phyloP scores from a whole-genome alignment of 1,284 basidiomycete species.

The Cryptococcus sp. region DNA sequence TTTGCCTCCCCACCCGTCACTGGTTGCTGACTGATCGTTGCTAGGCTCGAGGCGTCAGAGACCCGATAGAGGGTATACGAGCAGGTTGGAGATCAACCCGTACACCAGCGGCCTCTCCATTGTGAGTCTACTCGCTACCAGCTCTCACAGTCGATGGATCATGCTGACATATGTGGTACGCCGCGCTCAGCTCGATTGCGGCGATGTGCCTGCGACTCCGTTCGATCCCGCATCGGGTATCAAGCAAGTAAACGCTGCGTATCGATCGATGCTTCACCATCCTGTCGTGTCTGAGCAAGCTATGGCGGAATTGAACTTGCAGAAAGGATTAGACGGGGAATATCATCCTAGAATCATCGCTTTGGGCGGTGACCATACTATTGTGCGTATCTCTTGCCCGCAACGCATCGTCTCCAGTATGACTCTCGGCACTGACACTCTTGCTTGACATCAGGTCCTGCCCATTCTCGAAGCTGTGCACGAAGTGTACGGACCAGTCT shows the following conservation, averaged over 20 bases:
- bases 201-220: constrained; percentile 53
- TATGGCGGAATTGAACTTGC: constrained; percentile 28
- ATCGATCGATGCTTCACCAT: constrained; percentile 34
- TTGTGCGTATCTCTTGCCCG: constrained; percentile 22
- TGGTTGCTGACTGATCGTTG: background rate
- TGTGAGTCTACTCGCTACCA: constrained; percentile 18
- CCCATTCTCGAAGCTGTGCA: constrained; percentile 53
- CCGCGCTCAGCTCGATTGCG: constrained; percentile 48
- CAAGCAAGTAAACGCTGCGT: constrained; percentile 52
- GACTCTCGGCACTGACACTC: background rate
- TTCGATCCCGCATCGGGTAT: constrained; percentile 54
- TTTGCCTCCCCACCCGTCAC: background rate
- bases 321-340: constrained; percentile 42
- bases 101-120: constrained; percentile 31
- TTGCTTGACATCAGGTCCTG: constrained; percentile 46
- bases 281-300: constrained; percentile 25
- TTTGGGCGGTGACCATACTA: constrained; percentile 56
- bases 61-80: constrained; percentile 36
- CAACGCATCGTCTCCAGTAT: background rate
- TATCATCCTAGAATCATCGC: constrained; percentile 53
- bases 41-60: constrained; percentile 37
- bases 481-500: constrained; percentile 42
- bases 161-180: background rate
- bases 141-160: background rate
- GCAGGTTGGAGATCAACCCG: constrained; percentile 36